Evolutionary conservation across 1,284 basidiomycete species (phyloP).

Genomic region (Apiotrichum laibachii): DNA sequence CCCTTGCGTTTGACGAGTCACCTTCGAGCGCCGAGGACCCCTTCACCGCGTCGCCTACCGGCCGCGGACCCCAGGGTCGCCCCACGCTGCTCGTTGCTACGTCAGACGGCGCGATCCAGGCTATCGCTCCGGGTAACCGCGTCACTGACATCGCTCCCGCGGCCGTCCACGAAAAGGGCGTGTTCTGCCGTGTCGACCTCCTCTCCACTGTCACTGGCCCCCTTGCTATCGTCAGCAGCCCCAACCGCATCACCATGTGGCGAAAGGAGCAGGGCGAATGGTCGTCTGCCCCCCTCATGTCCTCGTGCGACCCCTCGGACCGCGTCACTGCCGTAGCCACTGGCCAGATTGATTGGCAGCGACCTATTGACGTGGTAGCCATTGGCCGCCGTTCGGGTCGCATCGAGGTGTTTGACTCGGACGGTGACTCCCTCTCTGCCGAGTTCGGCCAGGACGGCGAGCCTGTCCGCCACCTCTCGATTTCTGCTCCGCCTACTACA

Average conservation of each 20-base stretch:
- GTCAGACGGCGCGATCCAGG: constrained; percentile 18
- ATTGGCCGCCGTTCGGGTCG: constrained; percentile 37
- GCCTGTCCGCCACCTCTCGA: constrained; percentile 7
- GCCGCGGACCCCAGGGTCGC: constrained; percentile 3
- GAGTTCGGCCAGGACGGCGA: constrained; percentile 12
- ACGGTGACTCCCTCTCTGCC: constrained; percentile 14
- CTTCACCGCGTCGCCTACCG: constrained; percentile 13
- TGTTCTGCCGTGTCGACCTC: constrained; percentile 9
- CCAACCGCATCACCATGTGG: constrained; percentile 12
- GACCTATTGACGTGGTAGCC: constrained; percentile 19
- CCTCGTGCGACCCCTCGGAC: constrained; percentile 16
- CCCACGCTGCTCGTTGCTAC: constrained; percentile 16
- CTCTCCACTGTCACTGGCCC: constrained; percentile 8
- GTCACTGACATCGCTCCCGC: constrained; percentile 15
- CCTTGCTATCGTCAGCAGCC: constrained; percentile 8
- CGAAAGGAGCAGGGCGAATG: constrained; percentile 19
- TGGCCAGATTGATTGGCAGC: constrained; percentile 14
- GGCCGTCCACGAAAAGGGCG: neutral
- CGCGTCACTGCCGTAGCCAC: constrained; percentile 21
- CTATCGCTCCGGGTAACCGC: constrained; percentile 5
- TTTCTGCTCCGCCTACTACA: constrained; percentile 24
- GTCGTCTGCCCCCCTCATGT: constrained; percentile 8
- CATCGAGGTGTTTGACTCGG: constrained; percentile 37
- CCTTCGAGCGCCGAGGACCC: constrained; percentile 15
- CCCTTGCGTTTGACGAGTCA: constrained; percentile 15